Evolutionary conservation across 2,329 filamentous ascomycete species (phyloP), one percentile per base, ranked within the genome.

Genomic region (Fusarium guadeloupense): DNA sequence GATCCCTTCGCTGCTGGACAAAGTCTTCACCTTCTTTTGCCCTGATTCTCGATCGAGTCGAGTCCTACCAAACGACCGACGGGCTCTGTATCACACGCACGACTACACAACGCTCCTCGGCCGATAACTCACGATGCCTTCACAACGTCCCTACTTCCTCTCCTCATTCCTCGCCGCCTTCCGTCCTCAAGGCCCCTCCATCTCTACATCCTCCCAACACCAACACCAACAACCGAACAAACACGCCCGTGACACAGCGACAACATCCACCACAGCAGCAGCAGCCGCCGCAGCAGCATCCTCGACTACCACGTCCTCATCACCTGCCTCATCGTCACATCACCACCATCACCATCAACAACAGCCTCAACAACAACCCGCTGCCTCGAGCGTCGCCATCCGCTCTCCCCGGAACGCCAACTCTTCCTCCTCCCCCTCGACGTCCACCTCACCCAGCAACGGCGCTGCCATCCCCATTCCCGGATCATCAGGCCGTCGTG

Each of bases 91-190:
- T 30, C 34, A 49, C 26, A n/a, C 10, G 33, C 12, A 23, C n/a
- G 31, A 39, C 21, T 21, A 33, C 28, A 30, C 28, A 19, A 20
- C 8, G 5, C 25, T 26, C 25, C 8, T 26, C 25, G 25, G 25
- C 7, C n/a, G n/a, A 8, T 26, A 12, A 47, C 39, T 20, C 17
- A 48, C 26, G 41, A 83, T 83, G 81, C 78, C 82, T 41, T 81
- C 81, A 30, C 82, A 84, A 68, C 80, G 82, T 43, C 81, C 82
- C 40, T 84, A 80, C 72, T 84, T 85, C 75, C 80, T 85, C 68
- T 83, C 82, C 40, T 81, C 80, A 68, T 83, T 85, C 75, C 78
- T 85, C 72, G 80, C 81, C 71, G 81, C 82, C 72, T 83, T 84
- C 70, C 81, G 82, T 54, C 68, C 69, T 34, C 80, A 80, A 67